A percentile compares a stretch with the other conserved stretches of the same genome.
phyloP scores from a whole-genome alignment of 2,329 filamentous ascomycete species.

The Salinomyces thailandicus region DNA sequence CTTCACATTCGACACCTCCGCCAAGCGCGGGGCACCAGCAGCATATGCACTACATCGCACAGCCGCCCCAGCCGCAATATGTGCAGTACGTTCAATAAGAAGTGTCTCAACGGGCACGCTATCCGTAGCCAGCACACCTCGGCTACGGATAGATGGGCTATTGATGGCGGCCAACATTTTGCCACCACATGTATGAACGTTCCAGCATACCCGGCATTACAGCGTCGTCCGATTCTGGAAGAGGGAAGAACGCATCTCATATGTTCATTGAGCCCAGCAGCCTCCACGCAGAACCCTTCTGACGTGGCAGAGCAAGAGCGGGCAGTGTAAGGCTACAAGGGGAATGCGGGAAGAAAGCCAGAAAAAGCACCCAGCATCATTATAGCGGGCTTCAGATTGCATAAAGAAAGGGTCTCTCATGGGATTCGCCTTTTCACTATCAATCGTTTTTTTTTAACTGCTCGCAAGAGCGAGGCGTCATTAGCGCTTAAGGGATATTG shows the following conservation, averaged over 20 bases:
- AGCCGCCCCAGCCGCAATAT: slow-evolving; percentile 12
- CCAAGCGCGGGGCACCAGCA: slow-evolving; percentile 19
- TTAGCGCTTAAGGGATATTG: no score
- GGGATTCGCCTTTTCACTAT: no score
- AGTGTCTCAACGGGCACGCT: background rate
- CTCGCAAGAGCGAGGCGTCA: background rate
- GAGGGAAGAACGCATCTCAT: slow-evolving; percentile 15
- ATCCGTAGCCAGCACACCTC: background rate
- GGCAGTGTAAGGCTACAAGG: slow-evolving; percentile 1
- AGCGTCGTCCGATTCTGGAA: slow-evolving; percentile 20
- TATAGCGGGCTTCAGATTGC: slow-evolving; percentile 1
- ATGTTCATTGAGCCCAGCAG: slow-evolving; percentile 12
- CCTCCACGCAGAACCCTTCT: background rate
- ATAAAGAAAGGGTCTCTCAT: slow-evolving; percentile 1
- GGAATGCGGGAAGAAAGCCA: background rate
- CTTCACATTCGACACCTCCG: slow-evolving; percentile 25
- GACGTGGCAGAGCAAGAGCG: background rate
- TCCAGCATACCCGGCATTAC: slow-evolving; percentile 22
- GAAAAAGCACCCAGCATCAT: background rate
- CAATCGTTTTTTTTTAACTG: no score
- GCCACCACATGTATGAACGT: slow-evolving; percentile 21
- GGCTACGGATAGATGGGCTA: background rate
- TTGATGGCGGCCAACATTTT: slow-evolving; percentile 7
- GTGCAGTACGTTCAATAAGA: slow-evolving; percentile 20
- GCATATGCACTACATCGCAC: slow-evolving; percentile 12